Evolutionary conservation across 2,329 filamentous ascomycete genomes (phyloP), one percentile per base, ranked within the genome.

Genomic region (Eurotiales sp.): DNA sequence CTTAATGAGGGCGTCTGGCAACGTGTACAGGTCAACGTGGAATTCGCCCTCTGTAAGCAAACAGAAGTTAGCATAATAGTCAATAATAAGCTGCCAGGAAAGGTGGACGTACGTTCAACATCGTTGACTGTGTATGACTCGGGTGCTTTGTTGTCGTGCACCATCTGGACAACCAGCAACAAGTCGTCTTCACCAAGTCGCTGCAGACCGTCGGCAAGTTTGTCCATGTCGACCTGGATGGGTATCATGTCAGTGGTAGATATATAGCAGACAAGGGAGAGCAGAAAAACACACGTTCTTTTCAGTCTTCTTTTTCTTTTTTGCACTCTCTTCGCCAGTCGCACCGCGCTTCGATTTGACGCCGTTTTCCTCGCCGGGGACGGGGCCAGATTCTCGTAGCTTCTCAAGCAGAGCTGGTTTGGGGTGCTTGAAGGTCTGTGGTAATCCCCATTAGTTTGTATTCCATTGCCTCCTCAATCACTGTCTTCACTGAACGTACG

Each of bases 61-160:
- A 11, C n/a, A 21, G 27, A 6, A 30, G 5, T 41, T n/a, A 46
- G 36, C 32, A 21, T 17, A 19, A 8, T 8, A n/a, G n/a, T n/a
- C n/a, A n/a, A n/a, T n/a, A n/a, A n/a, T n/a, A n/a, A n/a, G n/a
- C n/a, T n/a, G n/a, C n/a, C n/a, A n/a, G n/a, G n/a, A n/a, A 27
- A 22, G 14, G 36, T 40, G 21, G 48, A 80, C 86, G 75, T 75
- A 95, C 90, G 87, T 64, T 99, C 93, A 52, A 96, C 83, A 71
- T 99, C 95, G 63, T 96, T 97, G 76, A 95, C 91, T 45, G 92
- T 95, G 73, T 96, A 97, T 1, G 92, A 96, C 58, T 96, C 90
- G 5, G 89, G 83, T 1, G 83, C 85, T 78, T 97, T 97, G 75
- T 96, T 89, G 73, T 99, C 93, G 70, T 97, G 93, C 56, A 99